Percentiles rank a stretch among this genome's conserved stretches.
phyloP scores from a whole-genome alignment of 352 stramenopile genomes.

The Phytophthora citricola region DNA sequence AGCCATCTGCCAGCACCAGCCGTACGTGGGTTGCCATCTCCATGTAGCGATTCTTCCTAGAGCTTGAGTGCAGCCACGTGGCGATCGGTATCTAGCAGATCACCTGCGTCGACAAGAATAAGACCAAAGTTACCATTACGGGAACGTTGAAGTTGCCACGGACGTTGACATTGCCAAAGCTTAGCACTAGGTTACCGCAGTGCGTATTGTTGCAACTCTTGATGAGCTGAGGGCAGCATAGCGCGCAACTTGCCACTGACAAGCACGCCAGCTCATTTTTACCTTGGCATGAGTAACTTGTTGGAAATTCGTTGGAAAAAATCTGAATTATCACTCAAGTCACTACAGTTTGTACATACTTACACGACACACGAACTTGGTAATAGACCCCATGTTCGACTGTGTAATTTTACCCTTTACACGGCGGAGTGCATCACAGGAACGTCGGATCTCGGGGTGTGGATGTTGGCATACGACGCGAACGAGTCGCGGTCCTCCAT shows the following conservation, averaged over 20 bases:
- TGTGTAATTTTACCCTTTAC: background rate
- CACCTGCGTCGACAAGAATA: conserved; percentile 10
- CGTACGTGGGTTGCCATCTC: conserved; percentile 3
- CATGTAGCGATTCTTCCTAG: conserved; percentile 4
- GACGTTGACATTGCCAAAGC: background rate
- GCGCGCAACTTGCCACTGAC: no score
- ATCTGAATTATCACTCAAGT: no score
- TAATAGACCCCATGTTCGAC: background rate
- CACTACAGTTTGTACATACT: background rate
- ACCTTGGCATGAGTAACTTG: no score
- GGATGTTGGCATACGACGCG: conserved; percentile 22
- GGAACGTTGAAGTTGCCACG: conserved; percentile 1
- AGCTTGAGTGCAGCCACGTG: conserved; percentile 2
- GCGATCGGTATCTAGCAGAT: background rate
- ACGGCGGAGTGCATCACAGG: conserved; percentile 21
- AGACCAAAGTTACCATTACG: conserved; percentile 1
- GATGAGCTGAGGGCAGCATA: background rate
- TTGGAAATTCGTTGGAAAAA: no score
- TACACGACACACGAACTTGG: background rate
- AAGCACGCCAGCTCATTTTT: no score
- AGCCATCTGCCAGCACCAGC: conserved; percentile 14
- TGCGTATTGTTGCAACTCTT: conserved; percentile 3
- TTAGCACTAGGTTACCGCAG: background rate
- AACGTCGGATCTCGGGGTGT: conserved; percentile 26
- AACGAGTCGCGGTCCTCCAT: conserved; percentile 21